phyloP scores from a whole-genome alignment of 2,329 filamentous ascomycete species.

The Curvularia hawaiiensis region DNA sequence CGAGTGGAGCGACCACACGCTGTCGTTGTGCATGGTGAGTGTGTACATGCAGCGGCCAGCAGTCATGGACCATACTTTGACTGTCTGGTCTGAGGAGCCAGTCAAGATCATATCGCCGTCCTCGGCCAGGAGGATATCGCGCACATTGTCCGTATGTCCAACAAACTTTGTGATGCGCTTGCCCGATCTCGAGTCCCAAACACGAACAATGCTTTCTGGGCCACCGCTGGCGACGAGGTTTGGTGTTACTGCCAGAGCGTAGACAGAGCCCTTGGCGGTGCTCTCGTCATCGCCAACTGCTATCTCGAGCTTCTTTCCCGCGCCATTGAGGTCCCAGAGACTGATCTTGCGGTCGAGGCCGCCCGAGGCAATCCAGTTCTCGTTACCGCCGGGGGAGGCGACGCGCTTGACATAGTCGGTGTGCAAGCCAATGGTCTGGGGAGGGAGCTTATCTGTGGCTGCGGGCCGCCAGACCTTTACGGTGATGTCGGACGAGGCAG shows the following conservation, averaged over 20 bases:
- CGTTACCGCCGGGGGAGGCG: slow-evolving; percentile 72
- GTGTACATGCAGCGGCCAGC: slow-evolving; percentile 97
- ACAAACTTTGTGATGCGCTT: slow-evolving; percentile 95
- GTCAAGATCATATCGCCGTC: slow-evolving; percentile 91
- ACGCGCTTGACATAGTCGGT: slow-evolving; percentile 96
- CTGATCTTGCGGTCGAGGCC: slow-evolving; percentile 91
- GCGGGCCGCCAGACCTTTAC: slow-evolving; percentile 90
- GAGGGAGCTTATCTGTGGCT: slow-evolving; percentile 66
- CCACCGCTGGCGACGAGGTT: slow-evolving; percentile 89
- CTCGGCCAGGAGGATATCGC: slow-evolving; percentile 87
- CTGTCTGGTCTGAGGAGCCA: slow-evolving; percentile 92
- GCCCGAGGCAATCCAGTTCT: slow-evolving; percentile 90
- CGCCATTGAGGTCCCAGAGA: slow-evolving; percentile 91
- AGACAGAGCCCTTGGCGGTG: slow-evolving; percentile 89
- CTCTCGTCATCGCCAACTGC: slow-evolving; percentile 83
- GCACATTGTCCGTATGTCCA: slow-evolving; percentile 92
- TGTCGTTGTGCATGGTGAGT: slow-evolving; percentile 98
- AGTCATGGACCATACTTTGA: slow-evolving; percentile 97
- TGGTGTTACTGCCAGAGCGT: slow-evolving; percentile 80
- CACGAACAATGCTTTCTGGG: slow-evolving; percentile 87
- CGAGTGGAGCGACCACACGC: slow-evolving; percentile 94
- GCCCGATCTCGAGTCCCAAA: slow-evolving; percentile 90
- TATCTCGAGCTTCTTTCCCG: slow-evolving; percentile 84
- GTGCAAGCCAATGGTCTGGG: slow-evolving; percentile 86
- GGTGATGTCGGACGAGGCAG: slow-evolving; percentile 90